phyloP scores from a whole-genome alignment of 345 rosid genomes.

The Acer negundo region DNA sequence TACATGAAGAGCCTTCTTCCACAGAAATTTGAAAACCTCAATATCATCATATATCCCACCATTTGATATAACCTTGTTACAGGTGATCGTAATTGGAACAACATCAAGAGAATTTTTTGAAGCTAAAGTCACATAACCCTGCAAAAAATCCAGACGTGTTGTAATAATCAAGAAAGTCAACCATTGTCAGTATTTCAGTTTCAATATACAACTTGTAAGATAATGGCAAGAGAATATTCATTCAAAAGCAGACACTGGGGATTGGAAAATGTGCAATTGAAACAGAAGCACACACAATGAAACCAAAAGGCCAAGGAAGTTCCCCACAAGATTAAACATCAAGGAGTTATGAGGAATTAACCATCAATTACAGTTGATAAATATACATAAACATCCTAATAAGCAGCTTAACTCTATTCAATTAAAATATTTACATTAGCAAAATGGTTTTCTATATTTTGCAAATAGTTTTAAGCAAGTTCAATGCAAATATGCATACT shows the following conservation, averaged over 20 bases:
- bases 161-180: not conserved
- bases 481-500: not conserved
- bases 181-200: not conserved
- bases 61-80: conserved; percentile 34
- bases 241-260: not conserved
- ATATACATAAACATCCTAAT: not conserved
- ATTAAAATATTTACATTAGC: not conserved
- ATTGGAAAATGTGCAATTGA: not conserved
- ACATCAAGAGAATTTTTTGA: conserved; percentile 57
- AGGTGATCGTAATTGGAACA: conserved; percentile 62
- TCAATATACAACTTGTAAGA: not conserved
- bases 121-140: conserved; percentile 66
- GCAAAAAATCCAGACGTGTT: conserved; percentile 27
- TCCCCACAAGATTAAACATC: not conserved
- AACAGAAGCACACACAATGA: not conserved
- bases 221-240: not conserved
- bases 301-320: conserved; percentile 6
- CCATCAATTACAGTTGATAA: not conserved
- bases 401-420: not conserved
- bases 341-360: not conserved
- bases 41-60: conserved; percentile 30
- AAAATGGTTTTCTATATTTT: not conserved
- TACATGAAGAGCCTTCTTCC: conserved; percentile 61
- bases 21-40: conserved; percentile 44
- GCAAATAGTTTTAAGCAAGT: not conserved